Conservation (phyloP, 2,329 filamentous ascomycete genomes). For the Fusarium xylarioides region DNA sequence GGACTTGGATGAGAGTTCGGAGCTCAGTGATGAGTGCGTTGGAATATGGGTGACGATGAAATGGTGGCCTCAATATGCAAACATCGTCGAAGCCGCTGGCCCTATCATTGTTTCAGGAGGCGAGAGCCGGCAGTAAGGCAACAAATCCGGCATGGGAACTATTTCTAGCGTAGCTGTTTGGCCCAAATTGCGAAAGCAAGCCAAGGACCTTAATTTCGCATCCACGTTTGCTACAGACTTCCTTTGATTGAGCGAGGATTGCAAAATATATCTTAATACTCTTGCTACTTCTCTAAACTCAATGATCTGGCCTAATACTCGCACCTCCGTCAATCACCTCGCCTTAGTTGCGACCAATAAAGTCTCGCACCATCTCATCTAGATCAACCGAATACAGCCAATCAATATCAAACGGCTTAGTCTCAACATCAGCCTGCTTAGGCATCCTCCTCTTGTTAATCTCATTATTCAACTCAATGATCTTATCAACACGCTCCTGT, state of each 20-base stretch:
- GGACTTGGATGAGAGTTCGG: neutral
- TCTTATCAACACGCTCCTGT: conserved; percentile 56
- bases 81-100: neutral
- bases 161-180: too few species aligned
- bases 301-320: too few species aligned
- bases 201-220: too few species aligned
- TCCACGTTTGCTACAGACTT: too few species aligned
- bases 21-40: neutral
- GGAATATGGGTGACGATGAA: neutral
- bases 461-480: conserved; percentile 58
- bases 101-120: neutral
- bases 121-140: neutral
- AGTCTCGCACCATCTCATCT: conserved; percentile 46
- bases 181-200: too few species aligned
- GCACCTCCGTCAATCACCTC: too few species aligned
- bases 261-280: too few species aligned
- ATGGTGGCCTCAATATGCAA: neutral
- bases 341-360: neutral
- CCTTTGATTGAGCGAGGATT: too few species aligned
- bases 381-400: conserved; percentile 56
- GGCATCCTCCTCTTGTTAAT: conserved; percentile 60
- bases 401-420: conserved; percentile 47
- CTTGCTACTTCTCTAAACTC: too few species aligned
- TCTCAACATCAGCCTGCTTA: conserved; percentile 36
- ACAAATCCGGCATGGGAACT: too few species aligned